Percentiles rank a stretch among this genome's conserved stretches.
phyloP scores from a whole-genome alignment of 1,284 basidiomycete species.

The Leucocoprinus gongylophorus region DNA sequence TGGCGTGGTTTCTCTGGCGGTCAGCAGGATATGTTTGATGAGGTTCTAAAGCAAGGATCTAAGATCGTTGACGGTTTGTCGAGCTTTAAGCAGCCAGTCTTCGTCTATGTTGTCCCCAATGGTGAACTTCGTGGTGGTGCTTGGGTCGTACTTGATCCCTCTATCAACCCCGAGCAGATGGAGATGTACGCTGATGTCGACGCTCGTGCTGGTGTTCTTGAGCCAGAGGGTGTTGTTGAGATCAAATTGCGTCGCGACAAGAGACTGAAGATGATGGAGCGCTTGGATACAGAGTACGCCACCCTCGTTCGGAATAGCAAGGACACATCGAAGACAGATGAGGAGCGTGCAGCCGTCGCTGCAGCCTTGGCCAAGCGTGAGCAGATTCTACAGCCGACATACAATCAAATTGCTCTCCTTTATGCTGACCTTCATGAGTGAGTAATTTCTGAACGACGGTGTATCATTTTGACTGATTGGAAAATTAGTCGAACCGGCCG shows the following conservation, averaged over 20 bases:
- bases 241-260: slow-evolving; percentile 92
- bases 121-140: slow-evolving; percentile 99
- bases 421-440: slow-evolving; percentile 97
- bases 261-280: slow-evolving; percentile 87
- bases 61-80: slow-evolving; percentile 99
- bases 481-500: slow-evolving; percentile 77
- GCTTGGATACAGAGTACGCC: slow-evolving; percentile 84
- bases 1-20: slow-evolving; percentile 99
- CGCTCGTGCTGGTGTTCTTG: slow-evolving; percentile 93
- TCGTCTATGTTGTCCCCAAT: slow-evolving; percentile 98
- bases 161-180: slow-evolving; percentile 96
- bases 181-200: slow-evolving; percentile 99
- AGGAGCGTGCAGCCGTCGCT: slow-evolving; percentile 67
- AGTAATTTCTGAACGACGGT: slow-evolving; percentile 26
- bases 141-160: slow-evolving; percentile 98
- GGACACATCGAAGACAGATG: slow-evolving; percentile 61
- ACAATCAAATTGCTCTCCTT: slow-evolving; percentile 88
- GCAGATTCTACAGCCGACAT: slow-evolving; percentile 80
- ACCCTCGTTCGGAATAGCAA: slow-evolving; percentile 76
- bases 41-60: slow-evolving; percentile 89
- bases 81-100: slow-evolving; percentile 97
- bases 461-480: slow-evolving; percentile 10
- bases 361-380: slow-evolving; percentile 75
- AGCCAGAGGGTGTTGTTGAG: slow-evolving; percentile 96
- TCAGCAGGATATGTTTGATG: slow-evolving; percentile 98